Conservation (phyloP, 1,284 basidiomycete genomes). For the Ceratobasidium sp. region DNA sequence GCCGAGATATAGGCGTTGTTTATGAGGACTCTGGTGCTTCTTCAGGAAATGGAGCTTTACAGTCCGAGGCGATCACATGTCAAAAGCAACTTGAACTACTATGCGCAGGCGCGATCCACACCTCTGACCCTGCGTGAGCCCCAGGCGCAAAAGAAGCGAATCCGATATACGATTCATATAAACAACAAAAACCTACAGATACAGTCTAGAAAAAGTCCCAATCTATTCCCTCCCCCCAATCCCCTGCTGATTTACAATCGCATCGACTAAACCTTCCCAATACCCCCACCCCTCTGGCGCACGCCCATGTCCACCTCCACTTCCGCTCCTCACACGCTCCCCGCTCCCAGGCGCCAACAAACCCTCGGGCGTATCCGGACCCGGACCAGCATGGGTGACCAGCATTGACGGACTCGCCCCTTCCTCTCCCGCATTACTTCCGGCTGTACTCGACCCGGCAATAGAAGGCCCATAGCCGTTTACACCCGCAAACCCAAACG, state of each 20-base stretch:
- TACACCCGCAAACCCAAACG: conserved; percentile 11
- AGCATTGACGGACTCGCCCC: not conserved
- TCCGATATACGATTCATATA: too few relatives aligned
- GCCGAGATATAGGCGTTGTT: too few relatives aligned
- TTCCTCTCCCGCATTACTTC: not conserved
- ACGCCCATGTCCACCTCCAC: not conserved
- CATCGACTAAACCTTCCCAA: conserved; percentile 32
- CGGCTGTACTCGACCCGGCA: not conserved
- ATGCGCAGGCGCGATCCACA: too few relatives aligned
- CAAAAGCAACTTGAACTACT: too few relatives aligned
- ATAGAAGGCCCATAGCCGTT: conserved; percentile 3
- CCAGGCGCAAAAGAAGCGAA: too few relatives aligned
- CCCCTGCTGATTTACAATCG: conserved; percentile 30
- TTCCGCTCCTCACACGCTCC: not conserved
- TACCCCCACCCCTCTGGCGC: conserved; percentile 35
- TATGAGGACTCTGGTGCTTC: too few relatives aligned
- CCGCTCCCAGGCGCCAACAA: conserved; percentile 20
- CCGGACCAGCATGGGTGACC: not conserved
- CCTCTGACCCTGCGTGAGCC: too few relatives aligned
- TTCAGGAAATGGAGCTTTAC: too few relatives aligned
- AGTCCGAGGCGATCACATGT: too few relatives aligned
- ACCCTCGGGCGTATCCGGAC: conserved; percentile 8
- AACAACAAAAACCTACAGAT: not conserved
- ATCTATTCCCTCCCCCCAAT: not conserved
- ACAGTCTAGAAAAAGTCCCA: not conserved